Evolutionary conservation across 257 asterid genomes (phyloP).

Genomic region (Perilla frutescens): DNA sequence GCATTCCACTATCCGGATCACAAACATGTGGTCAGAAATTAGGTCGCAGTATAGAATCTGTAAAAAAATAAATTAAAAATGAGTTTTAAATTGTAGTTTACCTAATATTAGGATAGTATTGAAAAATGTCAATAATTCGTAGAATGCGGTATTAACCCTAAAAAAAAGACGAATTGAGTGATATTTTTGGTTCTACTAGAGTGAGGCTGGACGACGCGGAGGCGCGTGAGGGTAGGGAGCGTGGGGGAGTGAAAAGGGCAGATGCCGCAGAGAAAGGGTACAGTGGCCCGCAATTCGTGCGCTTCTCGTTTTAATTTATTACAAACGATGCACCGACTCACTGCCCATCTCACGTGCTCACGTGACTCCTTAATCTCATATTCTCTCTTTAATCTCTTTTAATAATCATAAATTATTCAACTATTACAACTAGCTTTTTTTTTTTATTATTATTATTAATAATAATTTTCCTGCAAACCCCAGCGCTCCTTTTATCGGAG

Average conservation of each 20-base stretch:
- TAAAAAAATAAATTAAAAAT: no score
- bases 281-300: slow-evolving; percentile 83
- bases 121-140: no score
- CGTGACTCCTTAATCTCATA: slow-evolving; percentile 66
- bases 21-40: no score
- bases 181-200: no score
- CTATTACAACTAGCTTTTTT: slow-evolving; percentile 14
- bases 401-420: background rate
- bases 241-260: slow-evolving; percentile 22
- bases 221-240: slow-evolving; percentile 31
- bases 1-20: no score
- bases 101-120: no score
- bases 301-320: slow-evolving; percentile 47
- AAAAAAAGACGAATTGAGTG: no score
- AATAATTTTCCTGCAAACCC: background rate
- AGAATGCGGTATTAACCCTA: no score
- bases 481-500: slow-evolving; percentile 22
- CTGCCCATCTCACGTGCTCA: slow-evolving; percentile 82
- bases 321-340: slow-evolving; percentile 83
- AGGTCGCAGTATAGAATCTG: no score
- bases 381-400: slow-evolving; percentile 38
- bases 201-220: no score
- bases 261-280: slow-evolving; percentile 34
- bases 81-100: no score
- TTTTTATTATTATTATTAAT: background rate